phyloP scores from a whole-genome alignment of 164 flowering plant species.

The Chimonanthus salicifolius region DNA sequence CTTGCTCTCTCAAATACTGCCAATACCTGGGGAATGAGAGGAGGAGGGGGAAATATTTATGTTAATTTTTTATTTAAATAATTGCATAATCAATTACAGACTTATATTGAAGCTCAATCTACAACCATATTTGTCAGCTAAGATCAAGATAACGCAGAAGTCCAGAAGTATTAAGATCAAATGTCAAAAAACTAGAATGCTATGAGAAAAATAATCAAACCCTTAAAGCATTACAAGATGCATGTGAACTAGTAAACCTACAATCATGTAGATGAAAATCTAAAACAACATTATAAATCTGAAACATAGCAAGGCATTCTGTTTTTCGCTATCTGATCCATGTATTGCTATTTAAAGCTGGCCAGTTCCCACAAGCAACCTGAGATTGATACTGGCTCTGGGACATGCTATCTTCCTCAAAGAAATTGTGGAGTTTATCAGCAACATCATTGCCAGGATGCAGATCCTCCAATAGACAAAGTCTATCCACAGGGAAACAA shows the following conservation, averaged over 20 bases:
- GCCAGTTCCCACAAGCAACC: slow-evolving; percentile 47
- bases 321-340: slow-evolving; percentile 55
- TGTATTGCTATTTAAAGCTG: slow-evolving; percentile 33
- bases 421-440: slow-evolving; percentile 80
- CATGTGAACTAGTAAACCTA: background rate
- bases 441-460: slow-evolving; percentile 83
- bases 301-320: slow-evolving; percentile 22
- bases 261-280: background rate
- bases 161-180: background rate
- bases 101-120: background rate
- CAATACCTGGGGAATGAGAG: background rate
- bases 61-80: background rate
- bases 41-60: background rate
- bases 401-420: slow-evolving; percentile 58
- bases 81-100: background rate
- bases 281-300: background rate
- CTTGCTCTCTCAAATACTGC: slow-evolving; percentile 40
- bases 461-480: slow-evolving; percentile 2
- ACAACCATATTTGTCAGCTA: background rate
- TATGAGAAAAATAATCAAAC: background rate
- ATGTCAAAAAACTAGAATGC: background rate
- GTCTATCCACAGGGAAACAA: slow-evolving; percentile 10
- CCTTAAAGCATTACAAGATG: slow-evolving; percentile 1
- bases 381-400: slow-evolving; percentile 51
- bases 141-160: background rate